Evolutionary conservation across 352 stramenopile species (phyloP).

Genomic region (Pythium dissotocum): DNA sequence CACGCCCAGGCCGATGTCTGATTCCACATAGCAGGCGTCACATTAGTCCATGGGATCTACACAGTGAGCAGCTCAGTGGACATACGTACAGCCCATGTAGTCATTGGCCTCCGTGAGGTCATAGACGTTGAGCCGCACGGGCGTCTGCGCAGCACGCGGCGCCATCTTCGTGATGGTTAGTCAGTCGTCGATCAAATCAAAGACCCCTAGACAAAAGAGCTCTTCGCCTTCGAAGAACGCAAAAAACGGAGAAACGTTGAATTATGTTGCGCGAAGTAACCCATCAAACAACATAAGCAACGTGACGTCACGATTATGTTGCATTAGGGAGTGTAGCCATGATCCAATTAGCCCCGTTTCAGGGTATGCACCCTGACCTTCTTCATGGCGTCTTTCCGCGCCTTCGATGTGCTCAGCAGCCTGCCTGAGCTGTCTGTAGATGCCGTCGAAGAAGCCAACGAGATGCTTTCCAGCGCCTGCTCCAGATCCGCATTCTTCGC

Average conservation of each 20-base stretch:
- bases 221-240: background rate
- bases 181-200: background rate
- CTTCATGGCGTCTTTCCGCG: slow-evolving; percentile 66
- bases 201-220: background rate
- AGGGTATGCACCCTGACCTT: slow-evolving; percentile 33
- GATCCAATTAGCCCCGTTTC: slow-evolving; percentile 13
- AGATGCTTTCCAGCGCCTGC: slow-evolving; percentile 55
- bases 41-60: background rate
- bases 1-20: slow-evolving; percentile 79
- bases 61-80: background rate
- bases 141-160: slow-evolving; percentile 46
- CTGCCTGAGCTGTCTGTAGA: slow-evolving; percentile 13
- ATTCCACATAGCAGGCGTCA: background rate
- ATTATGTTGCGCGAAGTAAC: slow-evolving; percentile 14
- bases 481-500: slow-evolving; percentile 59
- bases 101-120: slow-evolving; percentile 92
- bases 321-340: slow-evolving; percentile 17
- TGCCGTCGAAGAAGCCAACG: slow-evolving; percentile 1
- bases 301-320: background rate
- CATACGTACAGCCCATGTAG: slow-evolving; percentile 68
- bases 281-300: background rate
- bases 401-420: slow-evolving; percentile 62
- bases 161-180: slow-evolving; percentile 35
- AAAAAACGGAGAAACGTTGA: background rate
- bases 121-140: slow-evolving; percentile 91